Evolutionary conservation across 768 basidiomycete genomes (phyloP).

Genomic region (Tricholoma furcatifolium): DNA sequence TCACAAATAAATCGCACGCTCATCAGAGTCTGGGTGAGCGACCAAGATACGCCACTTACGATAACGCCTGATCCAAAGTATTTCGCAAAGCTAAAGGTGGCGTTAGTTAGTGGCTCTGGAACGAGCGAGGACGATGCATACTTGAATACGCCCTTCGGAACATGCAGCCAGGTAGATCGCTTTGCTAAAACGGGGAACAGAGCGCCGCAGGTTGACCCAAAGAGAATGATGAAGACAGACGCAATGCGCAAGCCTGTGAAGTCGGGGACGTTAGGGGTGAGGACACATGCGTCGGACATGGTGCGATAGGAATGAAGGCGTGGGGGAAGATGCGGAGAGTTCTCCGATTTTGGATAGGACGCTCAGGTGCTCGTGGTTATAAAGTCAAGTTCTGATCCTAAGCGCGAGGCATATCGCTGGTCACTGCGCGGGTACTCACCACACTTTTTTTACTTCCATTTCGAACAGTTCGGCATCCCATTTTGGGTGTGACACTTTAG

Average conservation of each 20-base stretch:
- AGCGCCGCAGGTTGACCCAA: constrained; percentile 57
- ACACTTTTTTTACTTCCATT: constrained; percentile 11
- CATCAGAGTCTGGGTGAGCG: constrained; percentile 1
- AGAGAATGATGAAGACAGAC: constrained; percentile 72
- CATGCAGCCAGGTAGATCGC: constrained; percentile 46
- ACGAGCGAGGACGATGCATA: constrained; percentile 31
- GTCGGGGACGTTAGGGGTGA: constrained; percentile 49
- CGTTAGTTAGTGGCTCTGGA: background rate
- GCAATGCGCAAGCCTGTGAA: constrained; percentile 60
- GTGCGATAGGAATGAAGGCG: constrained; percentile 9
- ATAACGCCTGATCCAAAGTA: constrained; percentile 92
- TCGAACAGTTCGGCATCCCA: no score
- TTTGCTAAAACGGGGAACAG: constrained; percentile 70
- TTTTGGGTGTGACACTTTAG: no score
- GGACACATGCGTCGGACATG: constrained; percentile 40
- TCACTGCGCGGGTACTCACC: constrained; percentile 34
- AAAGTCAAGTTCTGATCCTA: no score
- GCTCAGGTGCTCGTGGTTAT: no score
- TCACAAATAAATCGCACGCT: background rate
- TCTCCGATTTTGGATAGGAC: no score
- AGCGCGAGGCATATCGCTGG: background rate
- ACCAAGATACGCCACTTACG: constrained; percentile 38
- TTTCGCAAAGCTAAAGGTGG: constrained; percentile 67
- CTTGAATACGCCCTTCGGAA: constrained; percentile 71
- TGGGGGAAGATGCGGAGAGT: background rate